Base-by-base conservation (phyloP, 129 eudicot species). In the Flaveria robusta region DNA sequence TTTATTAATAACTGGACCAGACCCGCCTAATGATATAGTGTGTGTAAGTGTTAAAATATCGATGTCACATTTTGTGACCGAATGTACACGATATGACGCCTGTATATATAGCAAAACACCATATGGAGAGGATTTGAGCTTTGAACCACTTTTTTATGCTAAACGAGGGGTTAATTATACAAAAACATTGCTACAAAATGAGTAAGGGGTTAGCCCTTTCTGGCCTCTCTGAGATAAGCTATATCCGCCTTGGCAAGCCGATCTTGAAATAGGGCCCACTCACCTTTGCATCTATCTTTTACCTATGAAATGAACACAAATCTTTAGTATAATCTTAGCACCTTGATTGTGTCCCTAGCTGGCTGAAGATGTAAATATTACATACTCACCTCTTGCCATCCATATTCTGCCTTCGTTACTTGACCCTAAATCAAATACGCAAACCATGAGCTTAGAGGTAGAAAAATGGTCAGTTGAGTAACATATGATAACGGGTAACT, bases 221-320 rank as follows among this genome's bases (percentile, higher is more conserved):
- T 18, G 2, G 10, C 13, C 37, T 43, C 24, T 24, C 9, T 47
- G 14, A 24, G 18, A 14, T 69, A 69, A 24, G 26, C 74, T 69
- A 1, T 22, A 7, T 69, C 56, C 52, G 74, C 74, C 1, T 69
- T 69, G 43, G 55, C 41, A 46, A 69, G 74, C 74, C 74, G 74
- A 24, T 69, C 74, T 46, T 69, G 74, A 49, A 69, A 69, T 46
- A 45, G 59, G 43, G 39, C 58, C 74, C 74, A 69, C 74, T 69
- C 74, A 47, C 41, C n/a, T 49, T 26, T 69, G 74, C 74, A 69
- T 26, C 74, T 69, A 26, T 47, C 74, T 69, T 69, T 69, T 46
- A 69, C 74, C 74, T 69, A 46, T 47, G 56, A 69, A 42, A 20
- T 4, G 42, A 27, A 69, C 41, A 47, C 1, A 5, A 22, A 24